phyloP scores from a whole-genome alignment of 2,329 filamentous ascomycete species.

The Cladosporium sp. region DNA sequence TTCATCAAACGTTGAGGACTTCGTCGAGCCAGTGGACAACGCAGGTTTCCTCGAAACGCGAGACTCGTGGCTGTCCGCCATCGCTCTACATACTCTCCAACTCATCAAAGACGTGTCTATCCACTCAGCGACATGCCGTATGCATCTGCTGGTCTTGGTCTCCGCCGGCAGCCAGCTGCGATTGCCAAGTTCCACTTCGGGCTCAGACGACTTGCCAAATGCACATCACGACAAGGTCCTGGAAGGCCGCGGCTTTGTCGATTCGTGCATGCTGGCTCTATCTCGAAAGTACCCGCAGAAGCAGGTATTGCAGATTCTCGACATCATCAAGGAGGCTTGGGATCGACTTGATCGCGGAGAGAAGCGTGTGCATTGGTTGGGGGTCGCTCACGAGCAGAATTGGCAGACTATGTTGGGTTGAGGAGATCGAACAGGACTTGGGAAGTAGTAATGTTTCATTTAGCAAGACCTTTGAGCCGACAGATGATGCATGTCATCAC shows the following conservation, averaged over 20 bases:
- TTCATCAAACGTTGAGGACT: constrained; percentile 16
- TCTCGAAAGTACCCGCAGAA: constrained; percentile 48
- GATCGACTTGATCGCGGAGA: constrained; percentile 46
- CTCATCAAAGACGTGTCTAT: constrained; percentile 48
- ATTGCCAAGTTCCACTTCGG: constrained; percentile 32
- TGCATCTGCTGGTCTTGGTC: constrained; percentile 52
- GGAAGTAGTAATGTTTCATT: too few species aligned
- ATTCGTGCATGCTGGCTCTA: constrained; percentile 45
- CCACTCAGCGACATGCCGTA: constrained; percentile 51
- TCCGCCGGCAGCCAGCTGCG: constrained; percentile 49
- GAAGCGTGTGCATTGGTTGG: constrained; percentile 50
- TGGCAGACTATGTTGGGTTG: constrained; percentile 55
- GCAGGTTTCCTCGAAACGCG: constrained; percentile 19
- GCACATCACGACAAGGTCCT: constrained; percentile 26
- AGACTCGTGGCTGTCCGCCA: constrained; percentile 46
- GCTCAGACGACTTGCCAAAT: constrained; percentile 42
- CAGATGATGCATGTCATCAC: too few species aligned
- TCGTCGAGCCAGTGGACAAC: constrained; percentile 19
- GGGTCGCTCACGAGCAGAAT: constrained; percentile 54
- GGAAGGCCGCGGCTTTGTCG: constrained; percentile 45
- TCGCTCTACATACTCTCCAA: constrained; percentile 49
- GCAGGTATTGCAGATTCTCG: constrained; percentile 47
- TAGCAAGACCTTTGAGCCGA: too few species aligned
- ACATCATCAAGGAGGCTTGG: constrained; percentile 53
- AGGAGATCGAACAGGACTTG: neutral